A percentile compares a stretch with the other conserved stretches of the same genome.
phyloP scores from a whole-genome alignment of 176 grass and related monocot genomes.

The Bromus sterilis region DNA sequence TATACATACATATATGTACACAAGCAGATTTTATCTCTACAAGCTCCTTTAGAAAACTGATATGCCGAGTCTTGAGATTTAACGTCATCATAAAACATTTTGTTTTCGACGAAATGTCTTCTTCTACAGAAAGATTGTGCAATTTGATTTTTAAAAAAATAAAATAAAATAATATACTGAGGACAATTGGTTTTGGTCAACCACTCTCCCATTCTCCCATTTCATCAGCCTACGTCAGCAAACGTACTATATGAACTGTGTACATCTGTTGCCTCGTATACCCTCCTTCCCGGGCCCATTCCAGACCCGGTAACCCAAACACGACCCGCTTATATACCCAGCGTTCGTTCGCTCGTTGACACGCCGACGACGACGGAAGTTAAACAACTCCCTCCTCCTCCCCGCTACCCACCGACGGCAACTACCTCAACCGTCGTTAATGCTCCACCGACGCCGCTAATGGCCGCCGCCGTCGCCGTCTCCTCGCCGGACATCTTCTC shows the following conservation, averaged over 20 bases:
- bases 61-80: no score
- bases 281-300: neutral
- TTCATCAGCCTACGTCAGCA: neutral
- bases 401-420: neutral
- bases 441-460: constrained; percentile 29
- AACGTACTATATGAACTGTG: neutral
- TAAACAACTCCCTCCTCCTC: constrained; percentile 7
- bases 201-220: neutral
- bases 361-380: constrained; percentile 17
- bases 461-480: constrained; percentile 38
- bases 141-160: no score
- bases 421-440: constrained; percentile 15
- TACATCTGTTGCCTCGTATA: constrained; percentile 25
- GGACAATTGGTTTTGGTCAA: neutral
- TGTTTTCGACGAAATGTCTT: no score
- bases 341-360: constrained; percentile 40
- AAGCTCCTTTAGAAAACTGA: no score
- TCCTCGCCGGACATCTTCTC: constrained; percentile 30
- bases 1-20: no score
- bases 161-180: neutral
- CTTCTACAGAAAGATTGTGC: no score
- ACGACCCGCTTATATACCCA: neutral
- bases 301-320: neutral
- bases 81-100: no score
- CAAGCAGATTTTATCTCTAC: no score